These are phyloP conservation scores for Aureobasidium sp. DNA, from an alignment of 2,329 filamentous ascomycete species.

Conservation along the genomic window DNA sequence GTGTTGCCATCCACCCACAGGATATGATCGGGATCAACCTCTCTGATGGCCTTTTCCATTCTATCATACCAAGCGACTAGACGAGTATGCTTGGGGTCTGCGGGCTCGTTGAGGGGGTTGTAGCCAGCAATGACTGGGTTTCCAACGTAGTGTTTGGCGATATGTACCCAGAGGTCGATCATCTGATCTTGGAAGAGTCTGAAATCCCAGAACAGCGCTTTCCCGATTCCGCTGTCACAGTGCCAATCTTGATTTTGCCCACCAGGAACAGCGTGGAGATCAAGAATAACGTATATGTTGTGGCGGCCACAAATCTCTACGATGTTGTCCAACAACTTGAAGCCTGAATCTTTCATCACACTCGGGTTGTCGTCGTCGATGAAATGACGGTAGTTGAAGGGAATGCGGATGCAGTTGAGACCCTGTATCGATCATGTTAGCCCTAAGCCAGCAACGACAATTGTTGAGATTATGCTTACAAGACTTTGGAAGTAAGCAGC, in stretches of 20 bases:
- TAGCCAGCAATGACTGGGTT: conserved; percentile 34
- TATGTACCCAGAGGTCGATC: conserved; percentile 37
- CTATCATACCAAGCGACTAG: conserved; percentile 37
- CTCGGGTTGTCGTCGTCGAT: conserved; percentile 42
- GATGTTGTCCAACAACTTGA: conserved; percentile 38
- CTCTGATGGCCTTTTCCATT: conserved; percentile 35
- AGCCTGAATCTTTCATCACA: conserved; percentile 37
- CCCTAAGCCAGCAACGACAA: too few species aligned
- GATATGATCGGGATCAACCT: conserved; percentile 37
- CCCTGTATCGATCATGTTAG: conserved; percentile 19
- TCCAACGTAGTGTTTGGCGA: conserved; percentile 33
- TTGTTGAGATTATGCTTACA: background rate
- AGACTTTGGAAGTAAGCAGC: conserved; percentile 46
- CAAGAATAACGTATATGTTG: conserved; percentile 40
- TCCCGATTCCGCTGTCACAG: conserved; percentile 34
- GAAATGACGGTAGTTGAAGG: conserved; percentile 51
- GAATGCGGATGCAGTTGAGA: conserved; percentile 48
- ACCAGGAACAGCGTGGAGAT: conserved; percentile 38
- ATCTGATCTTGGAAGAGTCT: conserved; percentile 40
- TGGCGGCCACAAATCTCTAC: conserved; percentile 37
- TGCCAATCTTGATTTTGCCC: conserved; percentile 42
- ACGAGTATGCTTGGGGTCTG: conserved; percentile 35
- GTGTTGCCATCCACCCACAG: conserved; percentile 46
- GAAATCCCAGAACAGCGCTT: conserved; percentile 36
- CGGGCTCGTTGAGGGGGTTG: conserved; percentile 41